Percentiles rank a stretch among this genome's conserved stretches.
Conservation (phyloP, 2,329 filamentous ascomycete genomes). For the Xylariomycetidae sp. region DNA sequence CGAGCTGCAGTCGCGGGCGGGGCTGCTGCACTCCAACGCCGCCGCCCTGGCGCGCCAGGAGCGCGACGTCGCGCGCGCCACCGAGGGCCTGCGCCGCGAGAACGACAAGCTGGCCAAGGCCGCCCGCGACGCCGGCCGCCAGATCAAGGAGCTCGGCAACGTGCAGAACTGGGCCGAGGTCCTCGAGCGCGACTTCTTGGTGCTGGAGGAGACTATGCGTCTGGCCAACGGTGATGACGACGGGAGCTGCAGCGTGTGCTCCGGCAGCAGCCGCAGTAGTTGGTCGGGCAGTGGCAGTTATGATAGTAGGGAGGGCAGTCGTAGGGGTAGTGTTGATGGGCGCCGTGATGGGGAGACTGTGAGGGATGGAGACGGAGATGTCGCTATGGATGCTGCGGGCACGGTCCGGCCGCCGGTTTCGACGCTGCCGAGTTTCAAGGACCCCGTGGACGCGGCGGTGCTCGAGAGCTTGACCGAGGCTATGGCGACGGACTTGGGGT, state of each 20-base stretch:
- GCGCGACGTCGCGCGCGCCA: slow-evolving; percentile 55
- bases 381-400: slow-evolving; percentile 3
- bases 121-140: slow-evolving; percentile 54
- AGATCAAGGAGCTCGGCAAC: slow-evolving; percentile 69
- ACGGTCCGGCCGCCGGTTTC: background rate
- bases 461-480: slow-evolving; percentile 25
- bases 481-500: slow-evolving; percentile 22
- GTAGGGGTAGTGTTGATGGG: slow-evolving; percentile 12
- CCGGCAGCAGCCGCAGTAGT: slow-evolving; percentile 28
- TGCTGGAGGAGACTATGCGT: slow-evolving; percentile 59
- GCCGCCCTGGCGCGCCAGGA: slow-evolving; percentile 62
- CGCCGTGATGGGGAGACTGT: slow-evolving; percentile 6
- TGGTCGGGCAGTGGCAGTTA: slow-evolving; percentile 24
- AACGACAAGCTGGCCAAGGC: slow-evolving; percentile 60
- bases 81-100: slow-evolving; percentile 54
- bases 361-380: slow-evolving; percentile 11
- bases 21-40: slow-evolving; percentile 63
- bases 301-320: slow-evolving; percentile 12
- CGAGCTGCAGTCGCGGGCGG: slow-evolving; percentile 61
- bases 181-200: slow-evolving; percentile 61
- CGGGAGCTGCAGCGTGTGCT: slow-evolving; percentile 18
- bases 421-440: slow-evolving; percentile 3
- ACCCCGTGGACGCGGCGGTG: slow-evolving; percentile 21
- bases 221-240: slow-evolving; percentile 36
- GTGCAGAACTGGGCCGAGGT: slow-evolving; percentile 87